Percentiles rank a stretch among this genome's conserved stretches.
These are phyloP conservation scores for Cryoendolithus antarcticus DNA, from an alignment of 2,329 filamentous ascomycete species.

Conservation along the genomic window DNA sequence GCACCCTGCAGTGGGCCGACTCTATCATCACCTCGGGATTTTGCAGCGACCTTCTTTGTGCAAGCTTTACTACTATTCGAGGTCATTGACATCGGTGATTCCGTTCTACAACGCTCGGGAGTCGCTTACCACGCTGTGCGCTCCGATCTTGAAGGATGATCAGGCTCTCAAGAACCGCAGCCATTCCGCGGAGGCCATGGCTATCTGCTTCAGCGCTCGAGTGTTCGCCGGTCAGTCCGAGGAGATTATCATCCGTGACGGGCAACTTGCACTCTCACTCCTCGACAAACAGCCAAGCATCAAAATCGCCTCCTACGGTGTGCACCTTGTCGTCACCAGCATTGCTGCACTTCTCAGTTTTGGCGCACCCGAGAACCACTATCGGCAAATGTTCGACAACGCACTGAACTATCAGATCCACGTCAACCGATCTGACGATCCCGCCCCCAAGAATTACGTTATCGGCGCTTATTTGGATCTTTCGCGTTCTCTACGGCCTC, in stretches of 20 bases:
- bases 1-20: conserved; percentile 58
- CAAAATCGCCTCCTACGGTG: conserved; percentile 27
- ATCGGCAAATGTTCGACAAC: conserved; percentile 27
- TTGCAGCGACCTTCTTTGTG: conserved; percentile 58
- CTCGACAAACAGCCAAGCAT: conserved; percentile 45
- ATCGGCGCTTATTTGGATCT: no score
- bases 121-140: conserved; percentile 57
- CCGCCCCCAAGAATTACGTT: no score
- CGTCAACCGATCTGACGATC: no score
- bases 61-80: conserved; percentile 61
- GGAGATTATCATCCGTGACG: conserved; percentile 35
- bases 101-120: conserved; percentile 58
- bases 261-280: conserved; percentile 38
- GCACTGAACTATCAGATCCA: conserved; percentile 10
- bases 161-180: conserved; percentile 22
- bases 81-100: conserved; percentile 54
- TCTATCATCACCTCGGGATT: conserved; percentile 84
- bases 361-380: conserved; percentile 36
- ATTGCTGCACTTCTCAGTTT: conserved; percentile 43
- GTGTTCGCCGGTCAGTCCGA: conserved; percentile 44
- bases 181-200: conserved; percentile 37
- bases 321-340: conserved; percentile 47
- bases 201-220: conserved; percentile 43
- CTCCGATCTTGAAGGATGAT: conserved; percentile 31
- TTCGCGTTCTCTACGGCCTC: background rate